Base-by-base conservation (phyloP, 2,329 filamentous ascomycete species). In the Blastomyces silverae region DNA sequence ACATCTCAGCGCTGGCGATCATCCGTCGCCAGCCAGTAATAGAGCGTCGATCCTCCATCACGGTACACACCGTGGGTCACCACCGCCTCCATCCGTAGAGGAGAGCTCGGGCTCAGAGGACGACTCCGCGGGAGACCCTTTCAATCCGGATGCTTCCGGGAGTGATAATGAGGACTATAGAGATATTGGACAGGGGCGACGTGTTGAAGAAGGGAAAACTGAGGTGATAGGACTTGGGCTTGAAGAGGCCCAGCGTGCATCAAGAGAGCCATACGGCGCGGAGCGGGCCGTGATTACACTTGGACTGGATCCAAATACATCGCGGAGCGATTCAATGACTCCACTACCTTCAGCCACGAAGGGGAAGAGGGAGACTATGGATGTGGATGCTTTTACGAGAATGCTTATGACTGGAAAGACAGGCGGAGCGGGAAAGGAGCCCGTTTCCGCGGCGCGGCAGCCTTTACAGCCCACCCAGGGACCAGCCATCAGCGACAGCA, bases 361-460 rank as follows among this genome's bases (percentile, higher is more conserved):
- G 22, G 57, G 42, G n/a, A 67, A 66, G 69, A 77, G 73, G 72
- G 74, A 73, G 48, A 82, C 85, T 0, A 76, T 93, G 67, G 89
- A 94, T 72, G 90, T 93, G 0, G 86, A 91, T 72, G 87, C 89
- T 8, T 94, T 94, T 77, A 87, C 87, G 72, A 83, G 87, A 66
- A 77, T 94, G 66, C 81, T 94, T 59, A 81, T 94, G 78, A 94
- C 89, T 0, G 90, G 90, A 25, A 85, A 86, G 70, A 73, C 84
- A 46, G 82, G 77, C 53, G 42, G 22, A 6, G 28, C 15, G 52
- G 58, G 58, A 22, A 48, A 60, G 17, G 58, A 34, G 15, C 22
- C 57, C 15, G 67, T 74, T 56, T 65, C 44, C 22, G 10, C 34
- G 13, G 17, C 10, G n/a, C 28, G 15, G 25, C 11, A 7, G 15